Conservation (phyloP, 2,329 filamentous ascomycete genomes). For the Neurospora crassa region DNA sequence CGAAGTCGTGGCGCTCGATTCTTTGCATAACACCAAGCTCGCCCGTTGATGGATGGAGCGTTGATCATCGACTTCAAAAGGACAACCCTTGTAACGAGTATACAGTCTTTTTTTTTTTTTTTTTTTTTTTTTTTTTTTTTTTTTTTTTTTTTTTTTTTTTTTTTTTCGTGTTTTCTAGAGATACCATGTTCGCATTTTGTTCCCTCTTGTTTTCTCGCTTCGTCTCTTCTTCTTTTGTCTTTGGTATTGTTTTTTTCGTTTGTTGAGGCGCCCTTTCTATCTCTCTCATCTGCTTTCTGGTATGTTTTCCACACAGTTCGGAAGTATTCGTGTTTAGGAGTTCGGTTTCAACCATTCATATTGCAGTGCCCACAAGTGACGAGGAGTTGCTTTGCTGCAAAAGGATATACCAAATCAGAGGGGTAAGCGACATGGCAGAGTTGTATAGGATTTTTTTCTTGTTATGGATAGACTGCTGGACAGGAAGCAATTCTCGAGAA, state of each 20-base stretch:
- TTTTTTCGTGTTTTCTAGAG: background rate
- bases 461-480: background rate
- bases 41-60: background rate
- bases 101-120: background rate
- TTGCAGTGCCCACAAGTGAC: background rate
- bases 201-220: background rate
- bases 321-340: background rate
- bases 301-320: background rate
- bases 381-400: background rate
- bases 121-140: background rate
- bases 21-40: background rate
- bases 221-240: background rate
- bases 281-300: background rate
- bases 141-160: background rate
- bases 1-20: background rate
- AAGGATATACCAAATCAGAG: background rate
- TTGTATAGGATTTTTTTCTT: background rate
- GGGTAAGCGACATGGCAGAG: background rate
- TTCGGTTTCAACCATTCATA: background rate
- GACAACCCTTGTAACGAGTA: background rate
- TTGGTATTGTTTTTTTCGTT: background rate
- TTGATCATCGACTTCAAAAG: background rate
- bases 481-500: background rate
- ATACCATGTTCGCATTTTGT: background rate
- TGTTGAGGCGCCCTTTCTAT: background rate